These are phyloP conservation scores for Ascodesmis nigricans DNA, from an alignment of 495 filamentous ascomycete genomes.

Conservation along the genomic window DNA sequence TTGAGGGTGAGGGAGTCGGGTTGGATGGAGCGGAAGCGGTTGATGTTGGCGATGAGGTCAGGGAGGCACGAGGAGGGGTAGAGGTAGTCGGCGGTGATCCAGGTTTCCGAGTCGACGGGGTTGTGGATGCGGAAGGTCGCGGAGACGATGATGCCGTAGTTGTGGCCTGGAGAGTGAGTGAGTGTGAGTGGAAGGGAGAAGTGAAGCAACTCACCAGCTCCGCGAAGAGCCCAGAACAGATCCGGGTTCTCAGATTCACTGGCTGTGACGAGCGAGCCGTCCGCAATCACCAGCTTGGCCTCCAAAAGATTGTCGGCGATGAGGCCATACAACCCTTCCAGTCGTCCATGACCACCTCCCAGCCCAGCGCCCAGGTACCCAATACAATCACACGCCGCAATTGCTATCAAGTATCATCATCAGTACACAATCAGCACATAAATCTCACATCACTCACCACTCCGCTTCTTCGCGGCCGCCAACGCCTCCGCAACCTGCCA, in stretches of 20 bases:
- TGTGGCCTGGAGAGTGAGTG: no score
- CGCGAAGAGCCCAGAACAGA: slow-evolving; percentile 35
- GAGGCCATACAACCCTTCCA: slow-evolving; percentile 38
- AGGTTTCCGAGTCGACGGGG: not conserved
- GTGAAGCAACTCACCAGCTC: no score
- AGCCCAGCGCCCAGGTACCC: slow-evolving; percentile 33
- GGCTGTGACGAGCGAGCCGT: slow-evolving; percentile 26
- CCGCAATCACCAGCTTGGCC: slow-evolving; percentile 32
- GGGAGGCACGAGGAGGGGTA: no score
- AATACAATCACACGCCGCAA: slow-evolving; percentile 35
- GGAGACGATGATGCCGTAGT: slow-evolving; percentile 34
- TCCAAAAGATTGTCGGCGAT: slow-evolving; percentile 36
- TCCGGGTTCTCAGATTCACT: slow-evolving; percentile 26
- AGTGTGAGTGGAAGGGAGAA: no score
- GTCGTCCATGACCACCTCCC: slow-evolving; percentile 39
- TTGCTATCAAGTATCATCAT: no score
- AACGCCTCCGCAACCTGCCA: slow-evolving; percentile 23
- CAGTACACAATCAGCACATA: no score
- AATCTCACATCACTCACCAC: no score
- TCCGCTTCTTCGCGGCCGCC: slow-evolving; percentile 24
- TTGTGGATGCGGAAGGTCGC: not conserved
- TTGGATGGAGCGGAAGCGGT: no score
- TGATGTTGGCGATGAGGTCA: no score
- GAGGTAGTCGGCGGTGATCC: slow-evolving; percentile 4
- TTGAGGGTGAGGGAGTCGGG: no score